Evolutionary conservation across 768 basidiomycete species (phyloP), one percentile per base, ranked within the genome.

Genomic region (Coprinopsis strossmayeri): DNA sequence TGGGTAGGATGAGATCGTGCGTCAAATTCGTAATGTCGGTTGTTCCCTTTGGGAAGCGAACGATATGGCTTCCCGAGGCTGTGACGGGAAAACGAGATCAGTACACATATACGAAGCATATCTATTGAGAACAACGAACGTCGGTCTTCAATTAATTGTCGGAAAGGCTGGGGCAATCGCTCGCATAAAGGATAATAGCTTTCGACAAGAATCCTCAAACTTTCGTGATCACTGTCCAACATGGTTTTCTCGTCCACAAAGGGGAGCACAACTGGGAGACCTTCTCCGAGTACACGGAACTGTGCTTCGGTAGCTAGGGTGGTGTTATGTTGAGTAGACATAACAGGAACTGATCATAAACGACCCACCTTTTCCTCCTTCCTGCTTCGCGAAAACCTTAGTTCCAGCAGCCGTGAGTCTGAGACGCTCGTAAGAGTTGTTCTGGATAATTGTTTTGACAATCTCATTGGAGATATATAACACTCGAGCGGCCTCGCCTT

Each of bases 391-490:
- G 64, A 98, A 87, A 11, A 92, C 82, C 64, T 96, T 95, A 34
- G 93, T 92, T 17, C 96, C 96, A n/a, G 89, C 87, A 12, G 88
- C 82, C 57, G 93, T 84, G 45, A 99, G 79, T 1, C 96, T 82
- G 48, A 97, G 75, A 23, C 84, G 82, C 24, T 78, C 77, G 62
- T 85, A 94, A 61, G 91, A 83, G 61, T 98, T 99, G 60, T 83
- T 69, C 45, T 71, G 59, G 49, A 97, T 76, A 52, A 98, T 72
- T n/a, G 72, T 66, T 64, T 88, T 91, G 61, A 95, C 86, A 56
- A 88, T 69, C 56, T 83, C 78, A 60, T 94, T 96, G 48, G 85
- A 82, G 51, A 98, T 71, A 72, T 97, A 98, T 40, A 98, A 72
- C 5, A 87, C 86, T 34, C 92, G 84, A 24, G 79, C 78, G 10